Conservation (phyloP, 352 stramenopile genomes). For the Blastocystis sp. region DNA sequence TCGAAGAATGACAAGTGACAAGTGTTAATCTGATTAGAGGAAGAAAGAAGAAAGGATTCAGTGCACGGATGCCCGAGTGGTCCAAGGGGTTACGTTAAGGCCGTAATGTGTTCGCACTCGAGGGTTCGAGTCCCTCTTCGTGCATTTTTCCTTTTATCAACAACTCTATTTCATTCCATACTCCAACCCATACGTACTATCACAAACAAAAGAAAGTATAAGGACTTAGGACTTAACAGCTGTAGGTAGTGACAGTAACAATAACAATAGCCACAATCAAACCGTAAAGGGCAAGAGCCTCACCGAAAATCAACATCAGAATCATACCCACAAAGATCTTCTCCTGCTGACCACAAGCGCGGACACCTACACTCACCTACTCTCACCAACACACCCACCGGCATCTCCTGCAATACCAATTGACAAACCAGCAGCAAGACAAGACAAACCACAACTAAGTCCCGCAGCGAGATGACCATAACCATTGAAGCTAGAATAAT, state of each 20-base stretch:
- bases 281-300: conserved; percentile 92
- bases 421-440: conserved; percentile 80
- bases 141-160: conserved; percentile 48
- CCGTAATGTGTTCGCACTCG: conserved; percentile 63
- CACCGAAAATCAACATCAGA: conserved; percentile 97
- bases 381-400: conserved; percentile 29
- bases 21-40: too few species aligned
- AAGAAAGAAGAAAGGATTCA: not conserved
- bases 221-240: not conserved
- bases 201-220: not conserved
- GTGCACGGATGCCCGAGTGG: conserved; percentile 49
- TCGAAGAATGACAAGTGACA: too few species aligned
- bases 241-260: conserved; percentile 59
- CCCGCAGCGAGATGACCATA: conserved; percentile 81
- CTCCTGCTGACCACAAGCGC: conserved; percentile 92
- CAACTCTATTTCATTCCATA: not conserved
- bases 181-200: too few species aligned
- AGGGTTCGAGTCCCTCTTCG: conserved; percentile 61
- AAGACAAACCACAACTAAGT: conserved; percentile 78
- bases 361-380: conserved; percentile 76
- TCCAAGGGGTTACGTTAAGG: conserved; percentile 64
- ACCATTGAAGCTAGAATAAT: conserved; percentile 79
- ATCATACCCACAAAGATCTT: conserved; percentile 97
- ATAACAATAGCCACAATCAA: conserved; percentile 90
- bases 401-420: conserved; percentile 84